phyloP scores from a whole-genome alignment of 331 rosid genomes.

The Quercus phellos region DNA sequence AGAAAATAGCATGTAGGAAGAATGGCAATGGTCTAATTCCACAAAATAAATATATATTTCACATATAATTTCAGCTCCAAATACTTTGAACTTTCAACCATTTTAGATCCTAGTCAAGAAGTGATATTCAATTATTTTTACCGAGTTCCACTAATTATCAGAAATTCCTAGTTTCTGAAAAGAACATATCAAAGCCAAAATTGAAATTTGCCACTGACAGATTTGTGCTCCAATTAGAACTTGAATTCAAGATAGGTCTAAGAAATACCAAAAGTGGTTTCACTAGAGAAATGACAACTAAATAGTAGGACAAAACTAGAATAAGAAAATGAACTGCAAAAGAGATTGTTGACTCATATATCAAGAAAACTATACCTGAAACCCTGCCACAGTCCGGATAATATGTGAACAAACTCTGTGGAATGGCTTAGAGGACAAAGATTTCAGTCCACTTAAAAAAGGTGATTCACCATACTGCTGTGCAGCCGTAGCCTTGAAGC shows the following conservation, averaged over 20 bases:
- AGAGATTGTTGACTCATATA: not conserved
- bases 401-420: conserved; percentile 96
- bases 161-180: not conserved
- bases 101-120: not conserved
- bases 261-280: not conserved
- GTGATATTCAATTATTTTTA: not conserved
- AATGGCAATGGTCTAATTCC: not conserved
- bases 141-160: not conserved
- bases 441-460: conserved; percentile 91
- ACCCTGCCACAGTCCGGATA: conserved; percentile 96
- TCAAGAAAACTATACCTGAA: conserved; percentile 51
- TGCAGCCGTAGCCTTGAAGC: conserved; percentile 96
- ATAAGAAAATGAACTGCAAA: not conserved
- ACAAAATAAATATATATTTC: not conserved
- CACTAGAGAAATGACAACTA: not conserved
- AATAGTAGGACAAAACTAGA: not conserved
- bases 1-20: not conserved
- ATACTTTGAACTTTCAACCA: not conserved
- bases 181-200: not conserved
- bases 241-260: not conserved
- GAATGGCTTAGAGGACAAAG: conserved; percentile 90
- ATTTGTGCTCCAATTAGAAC: not conserved
- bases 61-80: not conserved
- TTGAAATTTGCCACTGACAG: not conserved
- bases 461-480: conserved; percentile 97